Conservation (phyloP, 192 early-diverging fungal species). For the Entomortierella beljakovae region DNA sequence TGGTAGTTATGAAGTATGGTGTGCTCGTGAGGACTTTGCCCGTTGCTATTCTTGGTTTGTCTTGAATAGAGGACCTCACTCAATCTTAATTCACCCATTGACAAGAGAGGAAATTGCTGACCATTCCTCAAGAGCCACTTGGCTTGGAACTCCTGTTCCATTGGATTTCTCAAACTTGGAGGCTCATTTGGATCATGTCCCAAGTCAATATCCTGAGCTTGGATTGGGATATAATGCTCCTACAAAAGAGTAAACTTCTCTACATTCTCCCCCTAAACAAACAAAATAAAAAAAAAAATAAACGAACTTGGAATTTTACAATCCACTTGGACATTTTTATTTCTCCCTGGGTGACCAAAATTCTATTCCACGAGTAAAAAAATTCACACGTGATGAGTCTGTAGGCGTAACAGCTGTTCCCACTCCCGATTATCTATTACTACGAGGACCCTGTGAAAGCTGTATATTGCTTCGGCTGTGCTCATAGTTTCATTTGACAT, state of each 20-base stretch:
- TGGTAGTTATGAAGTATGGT: conserved; percentile 74
- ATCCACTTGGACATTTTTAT: no score
- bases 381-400: no score
- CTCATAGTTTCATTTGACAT: no score
- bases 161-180: conserved; percentile 56
- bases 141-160: conserved; percentile 67
- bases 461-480: no score
- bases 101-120: conserved; percentile 63
- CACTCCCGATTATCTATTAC: no score
- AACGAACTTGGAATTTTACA: no score
- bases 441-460: no score
- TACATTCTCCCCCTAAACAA: neutral
- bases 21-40: conserved; percentile 70
- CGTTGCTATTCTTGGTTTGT: conserved; percentile 65
- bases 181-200: conserved; percentile 49
- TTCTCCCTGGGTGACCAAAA: no score
- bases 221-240: conserved; percentile 68
- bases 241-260: neutral
- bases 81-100: conserved; percentile 73
- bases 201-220: conserved; percentile 72
- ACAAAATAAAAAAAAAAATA: neutral
- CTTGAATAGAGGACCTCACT: conserved; percentile 59
- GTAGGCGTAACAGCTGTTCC: no score
- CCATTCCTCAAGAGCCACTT: conserved; percentile 67
- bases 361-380: no score